phyloP scores from a whole-genome alignment of 2,329 filamentous ascomycete genomes.

The Pseudogymnoascus sp. region DNA sequence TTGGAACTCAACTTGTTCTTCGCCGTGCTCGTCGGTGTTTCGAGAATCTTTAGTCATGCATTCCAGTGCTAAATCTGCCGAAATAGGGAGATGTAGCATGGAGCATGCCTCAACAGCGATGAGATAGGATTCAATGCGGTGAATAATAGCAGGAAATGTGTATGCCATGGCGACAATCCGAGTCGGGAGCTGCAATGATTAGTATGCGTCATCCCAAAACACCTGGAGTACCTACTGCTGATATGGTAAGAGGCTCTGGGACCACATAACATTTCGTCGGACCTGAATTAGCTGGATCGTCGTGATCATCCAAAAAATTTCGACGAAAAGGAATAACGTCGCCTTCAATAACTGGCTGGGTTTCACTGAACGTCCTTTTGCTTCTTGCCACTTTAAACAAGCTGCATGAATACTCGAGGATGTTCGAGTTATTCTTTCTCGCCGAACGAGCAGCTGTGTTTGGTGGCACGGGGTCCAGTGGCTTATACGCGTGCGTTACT shows the following conservation, averaged over 20 bases:
- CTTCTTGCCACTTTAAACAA: constrained; percentile 57
- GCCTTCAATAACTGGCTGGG: constrained; percentile 78
- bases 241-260: constrained; percentile 70
- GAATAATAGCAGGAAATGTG: constrained; percentile 75
- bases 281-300: constrained; percentile 32
- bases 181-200: constrained; percentile 51
- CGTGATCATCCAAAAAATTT: constrained; percentile 68
- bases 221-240: constrained; percentile 50
- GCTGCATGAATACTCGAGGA: constrained; percentile 79
- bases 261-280: constrained; percentile 59
- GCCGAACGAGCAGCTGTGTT: constrained; percentile 40
- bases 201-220: background rate
- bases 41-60: constrained; percentile 91
- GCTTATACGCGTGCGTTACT: constrained; percentile 51
- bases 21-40: constrained; percentile 66
- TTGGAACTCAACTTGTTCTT: constrained; percentile 66
- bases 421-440: constrained; percentile 47
- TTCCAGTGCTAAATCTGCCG: constrained; percentile 68
- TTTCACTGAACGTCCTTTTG: constrained; percentile 47
- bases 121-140: constrained; percentile 73
- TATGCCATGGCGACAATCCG: constrained; percentile 67
- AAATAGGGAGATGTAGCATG: constrained; percentile 57
- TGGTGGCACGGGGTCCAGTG: constrained; percentile 59
- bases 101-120: constrained; percentile 71
- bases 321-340: constrained; percentile 69